Percentiles rank a stretch among this genome's conserved stretches.
Conservation (phyloP, 176 grass and related monocot genomes). For the Chrysopogon serrulatus region DNA sequence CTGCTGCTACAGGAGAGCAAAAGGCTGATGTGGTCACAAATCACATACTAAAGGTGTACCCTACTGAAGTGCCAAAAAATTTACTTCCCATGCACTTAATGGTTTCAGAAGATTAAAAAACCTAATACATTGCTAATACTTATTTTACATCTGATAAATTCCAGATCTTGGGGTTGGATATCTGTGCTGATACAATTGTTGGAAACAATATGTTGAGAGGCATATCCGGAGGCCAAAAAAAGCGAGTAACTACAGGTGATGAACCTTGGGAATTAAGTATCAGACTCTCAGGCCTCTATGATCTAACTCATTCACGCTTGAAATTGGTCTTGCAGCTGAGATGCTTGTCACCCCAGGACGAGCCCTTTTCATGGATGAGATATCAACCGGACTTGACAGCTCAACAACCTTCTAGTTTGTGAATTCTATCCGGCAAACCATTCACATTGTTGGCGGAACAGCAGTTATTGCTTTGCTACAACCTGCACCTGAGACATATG, state of each 20-base stretch:
- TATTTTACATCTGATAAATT: neutral
- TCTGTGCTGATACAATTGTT: slow-evolving; percentile 77
- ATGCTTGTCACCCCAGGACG: slow-evolving; percentile 81
- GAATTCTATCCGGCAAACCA: slow-evolving; percentile 56
- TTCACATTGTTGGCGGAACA: slow-evolving; percentile 61
- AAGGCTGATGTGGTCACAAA: slow-evolving; percentile 78
- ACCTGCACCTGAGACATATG: slow-evolving; percentile 82
- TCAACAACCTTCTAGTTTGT: slow-evolving; percentile 86
- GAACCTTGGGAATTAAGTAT: neutral
- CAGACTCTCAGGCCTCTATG: neutral
- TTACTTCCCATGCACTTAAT: neutral
- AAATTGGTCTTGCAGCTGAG: slow-evolving; percentile 47
- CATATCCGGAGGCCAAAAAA: slow-evolving; percentile 80
- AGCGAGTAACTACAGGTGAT: slow-evolving; percentile 92
- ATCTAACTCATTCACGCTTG: neutral
- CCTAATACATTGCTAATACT: neutral
- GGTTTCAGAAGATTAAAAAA: neutral
- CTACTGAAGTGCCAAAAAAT: neutral
- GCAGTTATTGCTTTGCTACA: slow-evolving; percentile 74
- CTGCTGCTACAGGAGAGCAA: slow-evolving; percentile 63
- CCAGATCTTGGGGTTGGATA: slow-evolving; percentile 74
- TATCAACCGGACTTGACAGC: slow-evolving; percentile 89
- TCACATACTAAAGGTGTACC: slow-evolving; percentile 70
- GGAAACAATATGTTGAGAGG: slow-evolving; percentile 84
- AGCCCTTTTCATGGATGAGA: slow-evolving; percentile 90